Conservation (phyloP, 805 yeast species). For the Ogataea wickerhamii region DNA sequence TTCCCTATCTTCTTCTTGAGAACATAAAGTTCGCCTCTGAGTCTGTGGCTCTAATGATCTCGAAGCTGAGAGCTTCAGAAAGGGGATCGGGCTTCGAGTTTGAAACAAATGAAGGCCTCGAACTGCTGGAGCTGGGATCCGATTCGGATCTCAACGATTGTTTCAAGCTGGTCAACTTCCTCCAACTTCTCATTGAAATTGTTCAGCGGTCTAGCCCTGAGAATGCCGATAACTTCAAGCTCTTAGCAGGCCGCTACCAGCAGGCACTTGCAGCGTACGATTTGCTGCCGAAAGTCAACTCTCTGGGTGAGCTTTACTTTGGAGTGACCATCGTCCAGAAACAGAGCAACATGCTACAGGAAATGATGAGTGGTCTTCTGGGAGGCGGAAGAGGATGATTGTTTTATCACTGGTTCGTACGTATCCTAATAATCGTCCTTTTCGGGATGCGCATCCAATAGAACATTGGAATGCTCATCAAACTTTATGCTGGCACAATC, state of each 20-base stretch:
- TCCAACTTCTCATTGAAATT: constrained; percentile 61
- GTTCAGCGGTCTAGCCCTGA: constrained; percentile 46
- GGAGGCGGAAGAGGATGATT: constrained; percentile 32
- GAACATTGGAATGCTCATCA: constrained; percentile 26
- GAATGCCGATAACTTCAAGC: constrained; percentile 36
- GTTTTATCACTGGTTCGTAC: background rate
- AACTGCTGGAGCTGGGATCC: constrained; percentile 33
- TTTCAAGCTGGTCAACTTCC: constrained; percentile 55
- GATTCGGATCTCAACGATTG: constrained; percentile 24
- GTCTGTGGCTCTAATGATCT: constrained; percentile 37
- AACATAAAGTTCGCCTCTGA: constrained; percentile 60
- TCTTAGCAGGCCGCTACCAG: constrained; percentile 42
- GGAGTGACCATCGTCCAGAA: constrained; percentile 38
- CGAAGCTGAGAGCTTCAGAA: constrained; percentile 24
- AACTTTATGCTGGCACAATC: constrained; percentile 26
- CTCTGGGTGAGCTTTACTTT: constrained; percentile 29
- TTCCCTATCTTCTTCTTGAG: constrained; percentile 68
- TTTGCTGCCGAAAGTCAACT: constrained; percentile 24
- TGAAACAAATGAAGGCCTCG: constrained; percentile 18
- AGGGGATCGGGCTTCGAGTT: constrained; percentile 14
- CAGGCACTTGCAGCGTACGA: constrained; percentile 18
- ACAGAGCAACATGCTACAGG: constrained; percentile 57
- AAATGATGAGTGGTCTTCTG: constrained; percentile 71
- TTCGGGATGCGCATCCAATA: constrained; percentile 27
- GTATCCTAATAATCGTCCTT: constrained; percentile 26